phyloP scores from a whole-genome alignment of 1,284 basidiomycete species.

The Melampsora abietis-canadensis region DNA sequence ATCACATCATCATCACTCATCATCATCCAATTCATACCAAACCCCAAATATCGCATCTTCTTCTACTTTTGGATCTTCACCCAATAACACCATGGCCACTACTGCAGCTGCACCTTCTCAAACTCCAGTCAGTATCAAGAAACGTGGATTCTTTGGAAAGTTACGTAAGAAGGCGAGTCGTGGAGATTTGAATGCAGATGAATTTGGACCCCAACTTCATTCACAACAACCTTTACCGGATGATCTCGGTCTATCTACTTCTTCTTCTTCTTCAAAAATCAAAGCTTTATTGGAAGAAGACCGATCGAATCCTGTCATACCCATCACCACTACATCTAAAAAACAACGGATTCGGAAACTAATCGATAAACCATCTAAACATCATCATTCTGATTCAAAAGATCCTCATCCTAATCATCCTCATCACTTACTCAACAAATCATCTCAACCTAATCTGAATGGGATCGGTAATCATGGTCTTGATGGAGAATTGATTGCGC shows the following conservation, averaged over 20 bases:
- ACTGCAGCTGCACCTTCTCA: not conserved
- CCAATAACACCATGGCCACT: not conserved
- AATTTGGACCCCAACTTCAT: not conserved
- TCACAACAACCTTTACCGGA: constrained; percentile 9
- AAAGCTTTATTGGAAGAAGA: constrained; percentile 18
- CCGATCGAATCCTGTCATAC: not conserved
- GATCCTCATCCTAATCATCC: constrained; percentile 2
- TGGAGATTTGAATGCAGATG: constrained; percentile 16
- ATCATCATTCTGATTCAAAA: not conserved
- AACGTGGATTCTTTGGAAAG: constrained; percentile 38
- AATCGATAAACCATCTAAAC: not conserved
- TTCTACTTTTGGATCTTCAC: not conserved
- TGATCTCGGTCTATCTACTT: not conserved
- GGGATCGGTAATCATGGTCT: constrained; percentile 11
- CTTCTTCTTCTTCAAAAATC: constrained; percentile 25
- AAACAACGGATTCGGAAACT: constrained; percentile 32
- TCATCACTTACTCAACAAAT: not conserved
- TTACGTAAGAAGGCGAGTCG: constrained; percentile 39
- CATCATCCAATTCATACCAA: constrained; percentile 22
- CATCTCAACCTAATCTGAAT: constrained; percentile 13
- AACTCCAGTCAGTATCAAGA: constrained; percentile 11
- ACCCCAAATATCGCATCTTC: not conserved
- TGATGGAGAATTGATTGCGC: constrained; percentile 53
- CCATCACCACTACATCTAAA: constrained; percentile 5
- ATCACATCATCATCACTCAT: constrained; percentile 1